Base-by-base conservation (phyloP, 495 filamentous ascomycete genomes). In the Podospora australis region DNA sequence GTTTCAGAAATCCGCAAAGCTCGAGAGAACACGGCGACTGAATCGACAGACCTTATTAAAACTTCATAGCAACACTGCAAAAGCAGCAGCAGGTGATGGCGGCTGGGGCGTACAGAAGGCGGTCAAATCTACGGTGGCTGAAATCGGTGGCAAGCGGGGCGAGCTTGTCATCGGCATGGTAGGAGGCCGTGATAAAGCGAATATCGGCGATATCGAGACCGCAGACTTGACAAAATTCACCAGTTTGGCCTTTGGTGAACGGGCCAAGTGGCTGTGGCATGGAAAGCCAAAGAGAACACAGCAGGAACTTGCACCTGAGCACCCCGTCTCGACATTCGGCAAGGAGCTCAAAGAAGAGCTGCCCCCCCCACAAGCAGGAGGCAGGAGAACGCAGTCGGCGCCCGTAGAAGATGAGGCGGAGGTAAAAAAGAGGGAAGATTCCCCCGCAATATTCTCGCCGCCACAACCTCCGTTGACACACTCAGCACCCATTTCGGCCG, bases 111-210 rank as follows among this genome's bases (percentile, higher is more conserved):
- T 90, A 16, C 86, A 86, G 24, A 88, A 87, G 58, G 90, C 91
- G 14, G 87, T 98, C 50, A 97, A 96, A 59, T 94, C 88, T 6
- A 96, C 91, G 2, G 83, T 96, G 50, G 90, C 87, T 6, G 92
- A 97, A 64, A 79, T 98, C 25, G 85, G 88, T 50, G 92, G 92
- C n/a, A 95, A 96, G 63, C 84, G 91, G 36, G 88, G 88, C 25
- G 89, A 95, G 57, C 86, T 96, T 74, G 83, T 95, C 39, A 88
- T 92, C 71, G 88, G 85, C 4, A 92, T 91, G 83, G 88, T 95
- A 11, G 85, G 87, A n/a, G 83, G 82, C 20, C 78, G 83, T 26
- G 90, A 95, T 51, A 91, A 92, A 64, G 88, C 79, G 29, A 85
- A 88, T 22, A 94, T 95, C 57, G 88, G 85, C 13, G 91, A 92